phyloP scores from a whole-genome alignment of 345 rosid genomes.

The Camelina sativa region DNA sequence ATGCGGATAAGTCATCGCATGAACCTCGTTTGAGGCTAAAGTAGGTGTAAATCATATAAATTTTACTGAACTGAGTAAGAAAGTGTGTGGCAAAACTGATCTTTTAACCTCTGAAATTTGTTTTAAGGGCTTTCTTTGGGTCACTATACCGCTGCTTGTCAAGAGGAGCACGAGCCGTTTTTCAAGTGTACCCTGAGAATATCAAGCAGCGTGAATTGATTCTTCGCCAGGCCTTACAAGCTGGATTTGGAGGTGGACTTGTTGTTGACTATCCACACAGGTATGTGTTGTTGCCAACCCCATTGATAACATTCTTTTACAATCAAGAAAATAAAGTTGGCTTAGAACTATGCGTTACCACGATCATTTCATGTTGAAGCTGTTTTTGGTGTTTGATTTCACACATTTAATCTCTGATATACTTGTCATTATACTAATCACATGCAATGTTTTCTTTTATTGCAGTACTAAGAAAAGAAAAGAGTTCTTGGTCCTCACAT shows the following conservation, averaged over 20 bases:
- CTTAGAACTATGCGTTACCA: background rate
- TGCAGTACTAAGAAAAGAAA: conserved; percentile 79
- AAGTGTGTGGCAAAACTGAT: conserved; percentile 9
- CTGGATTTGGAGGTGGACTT: conserved; percentile 94
- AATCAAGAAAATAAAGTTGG: background rate
- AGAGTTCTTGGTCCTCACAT: conserved; percentile 83
- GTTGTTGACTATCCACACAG: conserved; percentile 95
- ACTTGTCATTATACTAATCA: background rate
- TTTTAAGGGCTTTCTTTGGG: conserved; percentile 80
- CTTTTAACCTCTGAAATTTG: background rate
- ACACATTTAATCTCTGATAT: background rate
- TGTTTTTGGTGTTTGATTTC: background rate
- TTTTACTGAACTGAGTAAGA: background rate
- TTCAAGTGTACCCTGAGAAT: conserved; percentile 90
- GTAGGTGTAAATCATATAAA: conserved; percentile 50
- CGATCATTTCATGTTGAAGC: background rate
- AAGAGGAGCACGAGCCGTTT: conserved; percentile 92
- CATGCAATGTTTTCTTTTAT: conserved; percentile 1
- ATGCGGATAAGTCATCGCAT: conserved; percentile 95
- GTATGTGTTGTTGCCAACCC: conserved; percentile 43
- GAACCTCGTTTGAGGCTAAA: conserved; percentile 86
- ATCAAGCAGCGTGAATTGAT: conserved; percentile 82
- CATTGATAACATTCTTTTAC: background rate
- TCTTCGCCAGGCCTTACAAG: conserved; percentile 76
- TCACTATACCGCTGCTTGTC: conserved; percentile 80